Base-by-base conservation (phyloP, 2,329 filamentous ascomycete genomes). In the Periglandula ipomoeae region DNA sequence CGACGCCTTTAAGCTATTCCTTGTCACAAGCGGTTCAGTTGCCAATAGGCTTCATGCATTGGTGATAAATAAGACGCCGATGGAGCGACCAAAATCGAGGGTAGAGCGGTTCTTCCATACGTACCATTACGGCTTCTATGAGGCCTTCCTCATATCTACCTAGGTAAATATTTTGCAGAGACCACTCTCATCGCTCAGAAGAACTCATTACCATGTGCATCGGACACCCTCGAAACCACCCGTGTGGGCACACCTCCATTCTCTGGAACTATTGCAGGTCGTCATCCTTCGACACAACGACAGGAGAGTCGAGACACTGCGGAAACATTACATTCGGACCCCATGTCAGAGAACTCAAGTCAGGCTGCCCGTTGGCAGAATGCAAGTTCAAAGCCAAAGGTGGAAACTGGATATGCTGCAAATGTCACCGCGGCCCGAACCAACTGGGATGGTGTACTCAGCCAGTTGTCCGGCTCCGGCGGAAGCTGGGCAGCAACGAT, bases 371-470 rank as follows among this genome's bases (percentile, higher is more conserved):
- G 11, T 61, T 79, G 19, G 65, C 69, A 52, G 70, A 74, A 56
- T 80, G 76, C 58, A 66, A 71, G 53, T 79, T 72, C 60, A 69
- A 69, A 48, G 65, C 67, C 43, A 68, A 75, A 32, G 72, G 69
- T 35, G 70, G 73, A 17, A 67, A 61, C 26, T 79, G 76, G 76
- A 70, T 64, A n/a, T 80, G 76, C 54, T 80, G 76, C 59, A 57
- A 66, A 30, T 80, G 76, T 55, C 63, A 69, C 3, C 66, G 72
- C 35, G 73, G 73, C 0, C 72, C 74, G 17, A 79, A 80, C 56
- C 69, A 61, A 1, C 64, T 68, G 51, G 76, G 75, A 6, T 79
- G 75, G 75, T 80, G 76, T 58, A 68, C 65, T 9, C 69, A 68
- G 53, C 60, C 64, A 11, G 61, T 58, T 34, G 56, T 54, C 26